Base-by-base conservation (phyloP, 257 asterid species). In the Cynanchum wilfordii region DNA sequence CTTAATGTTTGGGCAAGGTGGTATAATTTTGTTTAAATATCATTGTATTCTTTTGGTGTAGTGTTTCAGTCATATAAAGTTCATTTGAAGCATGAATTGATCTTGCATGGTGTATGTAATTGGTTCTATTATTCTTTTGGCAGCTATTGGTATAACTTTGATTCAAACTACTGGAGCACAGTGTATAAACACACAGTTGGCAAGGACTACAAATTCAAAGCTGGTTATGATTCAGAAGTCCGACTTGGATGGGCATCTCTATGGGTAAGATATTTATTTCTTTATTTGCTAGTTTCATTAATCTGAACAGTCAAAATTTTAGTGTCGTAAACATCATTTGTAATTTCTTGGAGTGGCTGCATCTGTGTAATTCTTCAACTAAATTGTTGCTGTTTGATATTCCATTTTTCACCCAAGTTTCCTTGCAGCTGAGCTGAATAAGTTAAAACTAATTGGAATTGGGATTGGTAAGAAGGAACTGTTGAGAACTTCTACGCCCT, bases 181-280 rank as follows among this genome's bases (percentile, higher is more conserved):
- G 98, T 87, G 44, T 94, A 91, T 73, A 91, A 91, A 77, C 99
- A 89, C 88, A 87, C 87, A 19, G 83, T 87, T 24, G 96, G 92
- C 55, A 86, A 86, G 73, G 99, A 94, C 83, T 89, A 80, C 88
- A 94, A 91, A 77, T 71, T 94, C 55, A 94, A 94, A 89, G 90
- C 95, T 20, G 98, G 99, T 72, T 94, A 94, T 83, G 99, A 94
- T 85, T 86, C 99, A 51, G 90, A 82, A 57, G 97, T 87, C 44
- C 96, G 91, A 70, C 90, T 89, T 82, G 95, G 97, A 33, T 94
- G 99, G 99, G 98, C 99, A 62, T 91, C 99, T 72, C 82, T 94
- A 15, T 94, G 98, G 99, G 97, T 90, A 75, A 83, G 96, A 82
- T 70, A 2, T 27, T 56, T 36, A 7, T 49, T 1, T 51, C 42